These are phyloP conservation scores for Nicotiana sylvestris DNA, from an alignment of 257 asterid genomes.

Conservation along the genomic window DNA sequence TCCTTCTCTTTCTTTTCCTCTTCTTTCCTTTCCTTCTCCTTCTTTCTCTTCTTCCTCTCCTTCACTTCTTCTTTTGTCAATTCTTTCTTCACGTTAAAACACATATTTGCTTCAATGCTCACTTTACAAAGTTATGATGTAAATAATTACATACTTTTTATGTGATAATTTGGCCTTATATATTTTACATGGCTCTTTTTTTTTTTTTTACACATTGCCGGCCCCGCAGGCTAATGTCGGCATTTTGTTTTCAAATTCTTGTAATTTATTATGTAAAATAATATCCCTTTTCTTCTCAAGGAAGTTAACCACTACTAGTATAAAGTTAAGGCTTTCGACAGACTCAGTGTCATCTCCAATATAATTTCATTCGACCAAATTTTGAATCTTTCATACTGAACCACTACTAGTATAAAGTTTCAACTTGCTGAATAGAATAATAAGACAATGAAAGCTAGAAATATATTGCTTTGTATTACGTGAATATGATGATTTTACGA, in stretches of 20 bases:
- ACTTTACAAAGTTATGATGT: background rate
- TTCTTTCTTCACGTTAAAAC: constrained; percentile 20
- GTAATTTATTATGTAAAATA: background rate
- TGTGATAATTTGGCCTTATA: constrained; percentile 1
- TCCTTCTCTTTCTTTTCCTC: background rate
- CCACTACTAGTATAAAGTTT: no score
- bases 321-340: background rate
- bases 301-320: background rate
- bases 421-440: no score
- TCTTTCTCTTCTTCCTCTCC: constrained; percentile 17
- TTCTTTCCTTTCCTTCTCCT: background rate
- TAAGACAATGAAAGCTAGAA: no score
- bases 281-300: background rate
- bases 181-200: background rate
- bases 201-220: background rate
- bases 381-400: background rate
- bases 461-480: no score
- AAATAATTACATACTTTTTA: background rate
- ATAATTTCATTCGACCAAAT: background rate
- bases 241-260: background rate
- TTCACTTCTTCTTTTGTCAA: constrained; percentile 18
- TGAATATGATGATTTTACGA: no score
- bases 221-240: background rate
- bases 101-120: background rate
- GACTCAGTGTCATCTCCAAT: background rate